Base-by-base conservation (phyloP, 768 basidiomycete species). In the Asterophora parasitica region DNA sequence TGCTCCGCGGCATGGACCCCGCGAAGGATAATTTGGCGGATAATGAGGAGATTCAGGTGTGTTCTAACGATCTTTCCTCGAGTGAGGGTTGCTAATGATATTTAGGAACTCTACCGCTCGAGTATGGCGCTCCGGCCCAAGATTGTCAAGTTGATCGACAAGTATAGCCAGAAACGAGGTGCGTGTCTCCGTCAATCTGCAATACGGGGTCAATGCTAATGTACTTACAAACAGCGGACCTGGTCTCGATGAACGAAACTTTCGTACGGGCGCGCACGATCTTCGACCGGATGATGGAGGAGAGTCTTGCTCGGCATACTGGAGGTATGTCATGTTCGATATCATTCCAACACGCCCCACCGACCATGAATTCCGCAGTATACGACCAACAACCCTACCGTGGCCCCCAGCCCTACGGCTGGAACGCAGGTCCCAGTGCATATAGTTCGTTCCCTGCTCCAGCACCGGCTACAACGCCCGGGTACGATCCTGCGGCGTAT, bases 111-210 rank as follows among this genome's bases (percentile, higher is more conserved):
- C 42, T 97, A 98, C 66, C 81, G 92, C 35, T 81, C 83, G 17
- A 85, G 87, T 58, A 93, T 98, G 84, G 77, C 84, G 3, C 67
- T 96, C 33, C 77, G 94, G 37, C 93, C 93, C 6, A 94, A 92
- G 74, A 95, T 98, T 53, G 93, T 96, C 52, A 92, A 93, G 60
- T 68, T 98, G 45, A 96, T 97, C 53, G 92, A 96, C 63, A 96
- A 93, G 71, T 97, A 97, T 61, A 92, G 87, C 57, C 92, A 95
- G 72, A 96, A 97, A 70, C 76, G 92, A 67, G 77, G 77, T 75
- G 49, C 30, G 56, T 23, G 23, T 23, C n/a, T 23, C 23, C 23
- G 6, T 6, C 23, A 23, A 23, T 6, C 23, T 23, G 23, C 23
- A n/a, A n/a, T n/a, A 23, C 23, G 23, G 6, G 23, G 23, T 6